Conservation (phyloP, 176 grass and related monocot genomes). For the Saccharum spontaneum region DNA sequence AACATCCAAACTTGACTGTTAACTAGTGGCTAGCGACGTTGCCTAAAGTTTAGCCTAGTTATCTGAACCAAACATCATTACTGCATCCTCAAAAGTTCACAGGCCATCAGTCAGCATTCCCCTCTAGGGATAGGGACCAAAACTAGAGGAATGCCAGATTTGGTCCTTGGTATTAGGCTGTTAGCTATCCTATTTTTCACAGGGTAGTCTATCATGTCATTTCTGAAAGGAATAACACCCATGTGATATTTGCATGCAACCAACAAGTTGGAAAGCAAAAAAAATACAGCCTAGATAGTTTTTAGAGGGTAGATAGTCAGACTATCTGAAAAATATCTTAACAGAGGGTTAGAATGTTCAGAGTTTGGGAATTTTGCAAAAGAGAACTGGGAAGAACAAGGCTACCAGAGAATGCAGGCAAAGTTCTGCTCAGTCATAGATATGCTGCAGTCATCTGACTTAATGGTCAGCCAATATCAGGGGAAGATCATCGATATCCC, state of each 20-base stretch:
- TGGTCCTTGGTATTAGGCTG: not conserved
- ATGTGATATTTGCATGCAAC: not conserved
- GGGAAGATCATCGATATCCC: slow-evolving; percentile 2
- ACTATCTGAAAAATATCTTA: not conserved
- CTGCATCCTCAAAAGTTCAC: not conserved
- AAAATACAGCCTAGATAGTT: not conserved
- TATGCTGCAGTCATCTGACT: slow-evolving; percentile 14
- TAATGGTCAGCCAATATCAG: not conserved
- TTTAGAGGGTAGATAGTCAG: too few species aligned
- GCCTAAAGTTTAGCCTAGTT: not conserved
- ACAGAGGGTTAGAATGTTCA: not conserved
- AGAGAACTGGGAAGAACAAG: not conserved
- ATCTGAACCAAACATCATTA: not conserved
- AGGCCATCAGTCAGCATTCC: not conserved
- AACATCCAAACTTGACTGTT: not conserved
- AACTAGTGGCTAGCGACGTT: not conserved
- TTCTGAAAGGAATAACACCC: not conserved
- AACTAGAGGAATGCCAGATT: not conserved
- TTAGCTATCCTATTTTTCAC: not conserved
- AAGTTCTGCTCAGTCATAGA: not conserved
- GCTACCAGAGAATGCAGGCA: not conserved
- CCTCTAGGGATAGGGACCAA: not conserved
- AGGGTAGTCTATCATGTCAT: not conserved
- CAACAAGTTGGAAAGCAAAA: not conserved
- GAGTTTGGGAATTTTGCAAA: not conserved